Evolutionary conservation across 495 filamentous ascomycete species (phyloP).

Genomic region (Aspergillus cavernicola): DNA sequence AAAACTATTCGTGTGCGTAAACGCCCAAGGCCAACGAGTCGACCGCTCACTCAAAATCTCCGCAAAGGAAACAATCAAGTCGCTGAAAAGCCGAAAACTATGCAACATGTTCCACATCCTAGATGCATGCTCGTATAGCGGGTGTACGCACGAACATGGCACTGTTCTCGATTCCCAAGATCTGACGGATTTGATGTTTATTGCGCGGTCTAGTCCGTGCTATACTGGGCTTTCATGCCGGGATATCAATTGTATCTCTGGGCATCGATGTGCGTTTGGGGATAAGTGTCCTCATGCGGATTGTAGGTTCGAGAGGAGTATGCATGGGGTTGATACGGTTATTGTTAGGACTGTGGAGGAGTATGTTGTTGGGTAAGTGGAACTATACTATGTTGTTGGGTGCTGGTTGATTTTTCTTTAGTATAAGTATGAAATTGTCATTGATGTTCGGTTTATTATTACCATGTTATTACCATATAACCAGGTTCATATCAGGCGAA

Average conservation of each 20-base stretch:
- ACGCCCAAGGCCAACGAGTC: conserved; percentile 22
- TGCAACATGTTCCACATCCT: conserved; percentile 28
- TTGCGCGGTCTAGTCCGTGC: conserved; percentile 24
- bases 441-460: no score
- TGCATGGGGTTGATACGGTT: conserved; percentile 20
- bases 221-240: conserved; percentile 19
- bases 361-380: conserved; percentile 18
- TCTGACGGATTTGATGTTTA: conserved; percentile 20
- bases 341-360: not conserved
- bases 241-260: conserved; percentile 24
- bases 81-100: conserved; percentile 19
- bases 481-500: no score
- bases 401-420: no score
- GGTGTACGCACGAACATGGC: conserved; percentile 21
- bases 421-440: no score
- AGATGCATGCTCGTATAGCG: conserved; percentile 15
- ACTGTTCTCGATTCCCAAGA: conserved; percentile 15
- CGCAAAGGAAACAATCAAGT: conserved; percentile 14
- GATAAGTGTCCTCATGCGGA: not conserved
- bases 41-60: conserved; percentile 17
- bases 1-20: conserved; percentile 11
- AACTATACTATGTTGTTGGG: no score
- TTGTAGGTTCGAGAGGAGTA: conserved; percentile 16
- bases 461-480: no score
- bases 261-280: conserved; percentile 23